Evolutionary conservation across 1,284 basidiomycete genomes (phyloP).

Genomic region (Puccinia horiana): DNA sequence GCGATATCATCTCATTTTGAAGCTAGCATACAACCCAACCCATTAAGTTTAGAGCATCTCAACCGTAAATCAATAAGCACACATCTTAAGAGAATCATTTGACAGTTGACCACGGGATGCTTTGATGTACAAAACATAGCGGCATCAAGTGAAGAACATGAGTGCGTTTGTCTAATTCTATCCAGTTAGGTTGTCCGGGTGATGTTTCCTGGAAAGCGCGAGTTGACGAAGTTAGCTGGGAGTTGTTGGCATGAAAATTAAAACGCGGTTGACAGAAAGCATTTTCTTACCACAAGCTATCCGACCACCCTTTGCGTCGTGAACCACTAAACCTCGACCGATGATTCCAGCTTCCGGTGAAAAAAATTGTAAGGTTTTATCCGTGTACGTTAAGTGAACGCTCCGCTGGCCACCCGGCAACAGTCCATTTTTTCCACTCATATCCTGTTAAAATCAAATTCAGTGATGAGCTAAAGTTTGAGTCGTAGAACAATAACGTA

Average conservation of each 20-base stretch:
- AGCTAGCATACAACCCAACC: no score
- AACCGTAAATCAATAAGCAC: no score
- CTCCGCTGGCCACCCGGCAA: background rate
- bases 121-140: background rate
- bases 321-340: conserved; percentile 26
- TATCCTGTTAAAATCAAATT: conserved; percentile 8
- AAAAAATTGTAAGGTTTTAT: conserved; percentile 1
- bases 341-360: conserved; percentile 24
- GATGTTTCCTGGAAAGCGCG: conserved; percentile 14
- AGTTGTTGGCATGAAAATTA: background rate
- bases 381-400: background rate
- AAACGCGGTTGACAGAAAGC: background rate
- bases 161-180: background rate
- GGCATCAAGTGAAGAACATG: background rate
- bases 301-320: conserved; percentile 22
- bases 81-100: no score
- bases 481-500: background rate
- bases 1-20: no score
- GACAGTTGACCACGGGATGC: no score
- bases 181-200: background rate
- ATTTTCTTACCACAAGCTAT: conserved; percentile 37
- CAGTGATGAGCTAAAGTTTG: background rate
- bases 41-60: no score
- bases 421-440: conserved; percentile 32
- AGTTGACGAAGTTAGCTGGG: background rate